phyloP scores from a whole-genome alignment of 225 moss, liverwort and hornwort species.

The Lunularia cruciata region DNA sequence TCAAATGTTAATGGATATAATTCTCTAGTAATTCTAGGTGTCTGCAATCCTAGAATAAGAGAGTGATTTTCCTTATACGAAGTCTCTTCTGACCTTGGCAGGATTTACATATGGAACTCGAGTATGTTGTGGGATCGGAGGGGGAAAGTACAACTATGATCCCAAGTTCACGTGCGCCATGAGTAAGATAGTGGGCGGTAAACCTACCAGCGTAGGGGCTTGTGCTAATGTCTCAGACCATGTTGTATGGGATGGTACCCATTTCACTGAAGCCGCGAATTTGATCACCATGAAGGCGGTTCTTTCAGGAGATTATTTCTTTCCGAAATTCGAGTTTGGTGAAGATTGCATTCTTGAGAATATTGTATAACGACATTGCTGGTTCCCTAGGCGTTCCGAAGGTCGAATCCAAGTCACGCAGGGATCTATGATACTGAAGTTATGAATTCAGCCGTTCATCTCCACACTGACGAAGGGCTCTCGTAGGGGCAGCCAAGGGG shows the following conservation, averaged over 20 bases:
- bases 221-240: conserved; percentile 48
- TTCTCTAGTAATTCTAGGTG: no score
- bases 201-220: conserved; percentile 17
- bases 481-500: no score
- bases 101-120: conserved; percentile 50
- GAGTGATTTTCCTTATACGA: no score
- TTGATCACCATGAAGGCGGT: conserved; percentile 47
- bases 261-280: conserved; percentile 64
- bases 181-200: conserved; percentile 37
- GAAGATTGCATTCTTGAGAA: no score
- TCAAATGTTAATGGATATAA: no score
- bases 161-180: conserved; percentile 6
- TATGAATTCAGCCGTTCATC: no score
- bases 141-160: conserved; percentile 46
- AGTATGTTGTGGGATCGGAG: conserved; percentile 60
- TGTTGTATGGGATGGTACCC: conserved; percentile 58
- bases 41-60: no score
- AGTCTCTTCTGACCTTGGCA: conserved; percentile 15
- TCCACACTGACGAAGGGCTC: no score
- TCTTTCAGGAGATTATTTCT: conserved; percentile 33
- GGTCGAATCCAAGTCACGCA: no score
- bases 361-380: no score
- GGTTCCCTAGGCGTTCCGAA: no score
- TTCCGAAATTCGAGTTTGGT: conserved; percentile 28
- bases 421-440: no score